Base-by-base conservation (phyloP, 495 filamentous ascomycete genomes). In the Aspergillus steynii region DNA sequence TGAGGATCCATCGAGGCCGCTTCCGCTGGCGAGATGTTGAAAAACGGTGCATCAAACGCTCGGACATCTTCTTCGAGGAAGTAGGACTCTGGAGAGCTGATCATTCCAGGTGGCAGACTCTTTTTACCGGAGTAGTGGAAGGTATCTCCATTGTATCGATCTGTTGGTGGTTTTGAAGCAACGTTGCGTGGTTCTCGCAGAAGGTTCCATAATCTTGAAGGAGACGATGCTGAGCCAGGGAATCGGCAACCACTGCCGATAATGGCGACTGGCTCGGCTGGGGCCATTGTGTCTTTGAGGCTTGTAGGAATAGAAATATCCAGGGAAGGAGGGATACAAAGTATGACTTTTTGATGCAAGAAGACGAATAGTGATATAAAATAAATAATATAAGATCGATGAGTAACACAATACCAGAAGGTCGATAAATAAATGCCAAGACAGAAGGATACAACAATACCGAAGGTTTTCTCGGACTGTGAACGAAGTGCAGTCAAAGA, bases 1-100 rank as follows among this genome's bases (percentile, higher is more conserved):
- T 78, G 70, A 5, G 77, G 77, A 52, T 79, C 77, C 64, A 80
- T 70, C 26, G 58, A 60, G 50, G n/a, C 14, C 2, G 55, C 58
- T 28, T 65, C 63, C 1, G 29, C 9, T 14, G 54, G 42, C 0
- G 42, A 49, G 5, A 59, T 46, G 29, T 27, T 27, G 20, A 65
- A 65, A 28, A 65, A 61, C 0, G 9, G n/a, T 0, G 52, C 29
- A 42, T 64, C 61, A 31, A 64, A 64, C 1, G n/a, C 26, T 4
- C 32, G 34, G 8, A 10, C n/a, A 46, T 46, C 28, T 26, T 61
- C 32, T 12, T 49, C 31, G 2, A 61, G 53, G 10, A 57, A 48
- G 32, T 61, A 61, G 7, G 59, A 46, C 37, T 42, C 37, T 12
- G 37, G 37, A 42, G 37, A 42, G 9, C 37, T 42, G 37, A 42